phyloP scores from a whole-genome alignment of 169 alveolate genomes.

The Plasmodium gallinaceum region DNA sequence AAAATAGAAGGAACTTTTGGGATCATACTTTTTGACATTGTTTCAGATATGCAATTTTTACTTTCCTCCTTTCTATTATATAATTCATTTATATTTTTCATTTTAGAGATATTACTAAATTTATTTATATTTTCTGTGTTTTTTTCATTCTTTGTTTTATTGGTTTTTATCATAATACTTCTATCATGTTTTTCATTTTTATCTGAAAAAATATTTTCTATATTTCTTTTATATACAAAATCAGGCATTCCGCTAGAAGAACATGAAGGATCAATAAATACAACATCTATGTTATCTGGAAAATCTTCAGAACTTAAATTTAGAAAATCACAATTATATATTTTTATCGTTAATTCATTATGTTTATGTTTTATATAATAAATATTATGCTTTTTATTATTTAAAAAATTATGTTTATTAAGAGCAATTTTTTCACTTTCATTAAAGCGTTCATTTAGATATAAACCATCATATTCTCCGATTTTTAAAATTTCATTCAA shows the following conservation, averaged over 20 bases:
- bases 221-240: slow-evolving; percentile 30
- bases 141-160: background rate
- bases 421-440: slow-evolving; percentile 19
- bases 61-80: background rate
- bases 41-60: background rate
- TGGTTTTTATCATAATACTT: background rate
- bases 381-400: slow-evolving; percentile 11
- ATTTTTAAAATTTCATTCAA: slow-evolving; percentile 58
- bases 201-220: background rate
- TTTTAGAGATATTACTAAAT: background rate
- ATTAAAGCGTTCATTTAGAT: slow-evolving; percentile 28
- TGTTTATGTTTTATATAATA: slow-evolving; percentile 60
- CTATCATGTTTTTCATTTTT: background rate
- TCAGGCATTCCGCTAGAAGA: slow-evolving; percentile 78
- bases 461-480: slow-evolving; percentile 29
- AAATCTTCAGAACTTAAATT: slow-evolving; percentile 15
- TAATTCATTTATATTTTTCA: background rate
- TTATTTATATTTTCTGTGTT: background rate
- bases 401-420: slow-evolving; percentile 4
- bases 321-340: slow-evolving; percentile 67
- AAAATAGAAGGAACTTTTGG: slow-evolving; percentile 38
- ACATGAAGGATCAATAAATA: slow-evolving; percentile 68
- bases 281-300: slow-evolving; percentile 33
- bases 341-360: slow-evolving; percentile 37
- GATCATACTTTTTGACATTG: slow-evolving; percentile 13